A percentile compares a stretch with the other conserved stretches of the same genome.
These are phyloP conservation scores for Mortierella hygrophila DNA, from an alignment of 192 early-diverging fungal species.

Conservation along the genomic window DNA sequence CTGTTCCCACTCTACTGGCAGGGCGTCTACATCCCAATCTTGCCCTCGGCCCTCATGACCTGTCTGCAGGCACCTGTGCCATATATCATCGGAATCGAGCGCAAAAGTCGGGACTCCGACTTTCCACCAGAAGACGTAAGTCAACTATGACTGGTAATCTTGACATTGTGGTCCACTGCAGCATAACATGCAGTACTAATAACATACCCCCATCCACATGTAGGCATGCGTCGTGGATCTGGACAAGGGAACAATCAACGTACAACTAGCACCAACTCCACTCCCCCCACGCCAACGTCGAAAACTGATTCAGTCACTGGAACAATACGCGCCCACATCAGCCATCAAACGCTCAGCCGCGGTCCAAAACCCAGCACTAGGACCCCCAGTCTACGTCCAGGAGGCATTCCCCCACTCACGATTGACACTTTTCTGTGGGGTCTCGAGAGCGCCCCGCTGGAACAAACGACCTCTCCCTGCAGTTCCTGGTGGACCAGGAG, in stretches of 20 bases:
- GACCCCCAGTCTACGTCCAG: slow-evolving; percentile 70
- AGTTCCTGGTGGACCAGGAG: slow-evolving; percentile 8
- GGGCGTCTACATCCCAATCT: slow-evolving; percentile 83
- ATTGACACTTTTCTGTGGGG: slow-evolving; percentile 55
- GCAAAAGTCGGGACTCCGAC: slow-evolving; percentile 65
- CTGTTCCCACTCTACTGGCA: slow-evolving; percentile 85
- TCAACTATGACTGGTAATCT: not conserved
- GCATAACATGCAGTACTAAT: not conserved
- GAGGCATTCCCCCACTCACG: slow-evolving; percentile 71
- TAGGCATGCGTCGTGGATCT: slow-evolving; percentile 77
- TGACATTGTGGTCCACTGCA: not conserved
- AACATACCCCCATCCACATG: not conserved
- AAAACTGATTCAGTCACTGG: slow-evolving; percentile 72
- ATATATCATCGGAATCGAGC: slow-evolving; percentile 80
- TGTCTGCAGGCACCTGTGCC: slow-evolving; percentile 83
- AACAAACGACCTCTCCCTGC: not conserved
- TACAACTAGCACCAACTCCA: slow-evolving; percentile 53
- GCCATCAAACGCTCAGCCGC: slow-evolving; percentile 21
- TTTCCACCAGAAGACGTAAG: slow-evolving; percentile 76
- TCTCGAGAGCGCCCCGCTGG: slow-evolving; percentile 51
- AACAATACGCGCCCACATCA: slow-evolving; percentile 66
- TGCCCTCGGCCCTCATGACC: slow-evolving; percentile 72
- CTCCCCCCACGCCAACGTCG: slow-evolving; percentile 73
- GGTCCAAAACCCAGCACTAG: slow-evolving; percentile 25
- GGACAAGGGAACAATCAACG: slow-evolving; percentile 73